Base-by-base conservation (phyloP, 2,329 filamentous ascomycete genomes). In the Monosporascus sp. region DNA sequence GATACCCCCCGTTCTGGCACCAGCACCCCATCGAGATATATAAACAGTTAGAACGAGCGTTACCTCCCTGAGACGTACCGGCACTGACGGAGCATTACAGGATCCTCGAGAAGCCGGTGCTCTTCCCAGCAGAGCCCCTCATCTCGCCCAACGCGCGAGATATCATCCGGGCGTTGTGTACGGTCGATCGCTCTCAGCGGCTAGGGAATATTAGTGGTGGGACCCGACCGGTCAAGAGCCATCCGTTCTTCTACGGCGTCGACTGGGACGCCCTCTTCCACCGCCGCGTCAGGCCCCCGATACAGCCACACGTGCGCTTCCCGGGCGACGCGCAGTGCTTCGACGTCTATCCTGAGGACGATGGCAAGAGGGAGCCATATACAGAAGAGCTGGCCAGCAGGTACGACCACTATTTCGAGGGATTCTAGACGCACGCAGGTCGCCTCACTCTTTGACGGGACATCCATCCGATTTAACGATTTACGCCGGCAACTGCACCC, bases 21-120 rank as follows among this genome's bases (percentile, higher is more conserved):
- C 85, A 89, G 59, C 93, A 91, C 60, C 89, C 89, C 1, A 89
- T 93, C 60, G 89, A 92, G 68, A 93, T 93, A 54, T 93, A 93
- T 72, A 89, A 91, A 68, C 84, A 87, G 84, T 86, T 63, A 61
- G 80, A 45, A 38, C 17, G 24, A 8, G 48, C 31, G 17, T 16
- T n/a, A 31, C 16, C 5, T 19, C 20, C 40, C 41, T 27, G 19
- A 44, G 22, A 37, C 16, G 9, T 7, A 16, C 8, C 44, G 22
- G 50, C 44, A 37, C 58, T 58, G 64, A 70, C 50, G 19, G n/a
- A 19, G 22, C 27, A 48, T 47, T 16, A 7, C 51, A 89, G 87
- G 71, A 93, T 93, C 63, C 85, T 93, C 31, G 86, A 89, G 68
- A 89, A 88, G 63, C 86, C 87, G 37, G 81, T 93, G 56, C 76